phyloP scores from a whole-genome alignment of 345 rosid species.

The Tarenaya hassleriana region DNA sequence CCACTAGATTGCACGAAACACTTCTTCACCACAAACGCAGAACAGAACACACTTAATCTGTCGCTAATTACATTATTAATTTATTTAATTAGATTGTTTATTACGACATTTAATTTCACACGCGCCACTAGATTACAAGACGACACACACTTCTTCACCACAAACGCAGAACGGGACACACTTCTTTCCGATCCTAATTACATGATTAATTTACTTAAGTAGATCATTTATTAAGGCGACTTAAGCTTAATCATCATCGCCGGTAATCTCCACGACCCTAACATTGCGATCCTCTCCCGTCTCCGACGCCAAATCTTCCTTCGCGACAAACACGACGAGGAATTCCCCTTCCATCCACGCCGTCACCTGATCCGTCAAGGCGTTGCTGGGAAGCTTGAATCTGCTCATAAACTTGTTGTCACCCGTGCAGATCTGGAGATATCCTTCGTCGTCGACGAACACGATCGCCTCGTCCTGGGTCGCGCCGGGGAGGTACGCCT shows the following conservation, averaged over 20 bases:
- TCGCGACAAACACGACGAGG: slow-evolving; percentile 27
- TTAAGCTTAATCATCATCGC: slow-evolving; percentile 14
- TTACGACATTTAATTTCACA: too few relatives aligned
- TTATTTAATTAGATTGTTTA: too few relatives aligned
- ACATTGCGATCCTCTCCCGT: slow-evolving; percentile 24
- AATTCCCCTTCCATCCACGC: slow-evolving; percentile 30
- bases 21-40: too few relatives aligned
- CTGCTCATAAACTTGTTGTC: slow-evolving; percentile 34
- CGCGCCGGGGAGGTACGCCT: slow-evolving; percentile 28
- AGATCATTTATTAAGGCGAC: background rate
- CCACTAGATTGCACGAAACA: too few relatives aligned
- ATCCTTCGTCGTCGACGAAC: slow-evolving; percentile 28
- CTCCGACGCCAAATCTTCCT: slow-evolving; percentile 17
- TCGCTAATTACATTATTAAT: too few relatives aligned
- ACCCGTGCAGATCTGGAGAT: slow-evolving; percentile 26
- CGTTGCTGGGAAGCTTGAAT: slow-evolving; percentile 28
- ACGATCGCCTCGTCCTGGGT: slow-evolving; percentile 25
- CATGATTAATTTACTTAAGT: background rate
- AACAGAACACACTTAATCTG: too few relatives aligned
- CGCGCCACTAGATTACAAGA: too few relatives aligned
- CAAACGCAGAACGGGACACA: too few relatives aligned
- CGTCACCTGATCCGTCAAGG: slow-evolving; percentile 24
- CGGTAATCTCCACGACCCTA: slow-evolving; percentile 30
- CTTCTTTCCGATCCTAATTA: too few relatives aligned
- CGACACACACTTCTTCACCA: too few relatives aligned